Evolutionary conservation across 768 basidiomycete genomes (phyloP), one percentile per base, ranked within the genome.

Genomic region (Multifurca ochricompacta): DNA sequence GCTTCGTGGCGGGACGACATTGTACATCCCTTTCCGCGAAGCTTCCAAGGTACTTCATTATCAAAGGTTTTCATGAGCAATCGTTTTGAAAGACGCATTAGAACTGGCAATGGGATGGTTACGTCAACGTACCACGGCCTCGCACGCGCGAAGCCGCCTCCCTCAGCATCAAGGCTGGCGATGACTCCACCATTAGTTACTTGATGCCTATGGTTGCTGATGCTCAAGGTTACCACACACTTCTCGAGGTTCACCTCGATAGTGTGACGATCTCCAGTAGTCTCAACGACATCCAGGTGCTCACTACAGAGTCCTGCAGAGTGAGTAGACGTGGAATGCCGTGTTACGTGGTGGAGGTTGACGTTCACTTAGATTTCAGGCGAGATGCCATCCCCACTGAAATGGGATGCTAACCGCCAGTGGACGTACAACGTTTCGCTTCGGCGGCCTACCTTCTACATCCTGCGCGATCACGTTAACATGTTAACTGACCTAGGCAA

Each of bases 61-160:
- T 39, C 11, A 4, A 52, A 6, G 10, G 52, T 31, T 21, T 25
- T 47, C 4, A 16, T 30, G 34, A 14, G 18, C 31, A 32, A 14
- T 41, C 21, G 27, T 19, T 41, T 53, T 28, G 28, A 47, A 14
- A 18, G 32, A 8, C 42, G 32, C 42, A 34, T 13, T 51, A 91
- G 86, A 87, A 97, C 67, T 98, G 95, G 95, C 81, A 85, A 66
- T 97, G 87, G 85, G 95, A 97, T 66, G 83, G 81, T 30, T 62
- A 72, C 30, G 64, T 65, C 6, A 70, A 77, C 18, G 61, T 76
- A 16, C 77, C 77, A 1, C 75, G 77, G 51, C 75, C 74, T 28
- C 76, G 75, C 49, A 76, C 76, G 58, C 77, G 84, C 48, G 83
- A 86, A 67, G 71, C 82, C 32, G 80, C 87, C 31, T 83, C 80